phyloP scores from a whole-genome alignment of 2,329 filamentous ascomycete species.

The Cladophialophora immunda region DNA sequence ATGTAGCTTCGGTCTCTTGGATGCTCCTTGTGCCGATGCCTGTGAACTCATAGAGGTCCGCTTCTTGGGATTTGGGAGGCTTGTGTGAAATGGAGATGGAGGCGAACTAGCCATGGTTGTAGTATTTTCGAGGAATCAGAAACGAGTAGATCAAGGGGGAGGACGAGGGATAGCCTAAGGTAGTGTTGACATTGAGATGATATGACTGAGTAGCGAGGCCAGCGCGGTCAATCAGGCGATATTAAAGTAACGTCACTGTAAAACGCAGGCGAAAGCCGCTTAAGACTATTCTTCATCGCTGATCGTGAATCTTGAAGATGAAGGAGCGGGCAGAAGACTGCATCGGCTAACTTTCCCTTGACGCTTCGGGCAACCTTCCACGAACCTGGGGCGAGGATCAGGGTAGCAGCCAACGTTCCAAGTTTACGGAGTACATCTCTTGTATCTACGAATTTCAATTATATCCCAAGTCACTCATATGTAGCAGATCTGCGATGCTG shows the following conservation, averaged over 20 bases:
- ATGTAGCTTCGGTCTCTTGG: slow-evolving; percentile 47
- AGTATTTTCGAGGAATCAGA: neutral
- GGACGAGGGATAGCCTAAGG: neutral
- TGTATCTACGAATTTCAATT: neutral
- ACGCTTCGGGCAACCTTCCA: neutral
- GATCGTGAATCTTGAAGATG: neutral
- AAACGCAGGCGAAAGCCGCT: neutral
- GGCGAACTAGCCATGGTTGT: slow-evolving; percentile 40
- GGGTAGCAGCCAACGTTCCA: neutral
- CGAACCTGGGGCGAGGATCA: too few relatives aligned
- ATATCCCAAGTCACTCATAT: too few relatives aligned
- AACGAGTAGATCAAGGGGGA: neutral
- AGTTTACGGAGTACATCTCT: too few relatives aligned
- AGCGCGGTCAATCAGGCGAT: neutral
- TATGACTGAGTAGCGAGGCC: neutral
- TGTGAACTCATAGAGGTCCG: slow-evolving; percentile 52
- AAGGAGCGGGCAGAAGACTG: neutral
- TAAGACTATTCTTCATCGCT: neutral
- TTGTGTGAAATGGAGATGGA: slow-evolving; percentile 36
- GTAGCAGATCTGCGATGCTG: too few relatives aligned
- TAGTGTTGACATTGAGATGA: neutral
- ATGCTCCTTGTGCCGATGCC: slow-evolving; percentile 45
- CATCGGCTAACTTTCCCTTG: neutral
- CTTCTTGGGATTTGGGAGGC: slow-evolving; percentile 48
- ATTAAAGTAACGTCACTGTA: neutral